Conservation (phyloP, 768 basidiomycete species). For the Suillus subluteus region DNA sequence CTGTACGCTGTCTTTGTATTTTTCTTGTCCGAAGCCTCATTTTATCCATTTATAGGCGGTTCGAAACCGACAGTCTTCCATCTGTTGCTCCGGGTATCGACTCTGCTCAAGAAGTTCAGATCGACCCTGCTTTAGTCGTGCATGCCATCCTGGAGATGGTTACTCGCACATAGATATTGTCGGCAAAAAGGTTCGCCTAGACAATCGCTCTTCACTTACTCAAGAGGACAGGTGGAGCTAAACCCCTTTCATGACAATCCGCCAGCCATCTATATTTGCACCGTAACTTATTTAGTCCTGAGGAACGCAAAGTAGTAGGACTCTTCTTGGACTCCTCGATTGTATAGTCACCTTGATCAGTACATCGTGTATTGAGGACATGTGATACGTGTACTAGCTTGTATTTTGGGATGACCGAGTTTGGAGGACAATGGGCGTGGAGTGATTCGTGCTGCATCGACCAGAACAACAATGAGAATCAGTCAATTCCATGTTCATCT, state of each 20-base stretch:
- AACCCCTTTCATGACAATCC: background rate
- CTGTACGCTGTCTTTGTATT: conserved; percentile 27
- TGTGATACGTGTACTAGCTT: background rate
- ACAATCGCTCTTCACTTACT: background rate
- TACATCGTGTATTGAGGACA: no score
- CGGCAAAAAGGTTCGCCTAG: background rate
- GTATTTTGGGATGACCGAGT: no score
- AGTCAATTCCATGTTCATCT: no score
- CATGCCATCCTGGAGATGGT: conserved; percentile 33
- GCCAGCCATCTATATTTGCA: no score
- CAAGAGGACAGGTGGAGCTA: background rate
- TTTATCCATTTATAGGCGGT: conserved; percentile 36
- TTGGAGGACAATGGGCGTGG: no score
- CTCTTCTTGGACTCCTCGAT: background rate
- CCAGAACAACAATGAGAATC: no score
- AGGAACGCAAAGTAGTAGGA: background rate
- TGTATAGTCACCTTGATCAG: no score
- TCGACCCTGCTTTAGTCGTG: conserved; percentile 46
- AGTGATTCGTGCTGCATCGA: no score
- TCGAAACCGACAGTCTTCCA: conserved; percentile 39
- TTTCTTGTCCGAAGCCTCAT: conserved; percentile 2
- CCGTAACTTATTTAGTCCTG: background rate
- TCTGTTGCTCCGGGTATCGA: conserved; percentile 29
- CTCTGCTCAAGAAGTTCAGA: conserved; percentile 30
- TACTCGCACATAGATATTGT: background rate